phyloP scores from a whole-genome alignment of 306 rosid genomes.

The Luffa acutangula region DNA sequence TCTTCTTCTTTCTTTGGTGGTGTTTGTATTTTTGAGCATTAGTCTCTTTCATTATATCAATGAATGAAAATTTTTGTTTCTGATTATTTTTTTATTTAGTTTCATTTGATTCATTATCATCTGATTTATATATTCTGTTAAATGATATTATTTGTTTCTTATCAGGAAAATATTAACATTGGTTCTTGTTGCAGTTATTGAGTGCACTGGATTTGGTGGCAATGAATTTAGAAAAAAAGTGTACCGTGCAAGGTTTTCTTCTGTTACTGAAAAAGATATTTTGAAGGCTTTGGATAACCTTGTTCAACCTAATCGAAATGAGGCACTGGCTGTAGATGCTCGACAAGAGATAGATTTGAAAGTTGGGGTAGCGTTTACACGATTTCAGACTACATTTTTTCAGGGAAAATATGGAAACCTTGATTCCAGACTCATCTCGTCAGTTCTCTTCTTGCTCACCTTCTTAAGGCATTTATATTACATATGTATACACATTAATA shows the following conservation, averaged over 20 bases:
- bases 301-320: slow-evolving; percentile 67
- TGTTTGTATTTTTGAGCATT: no score
- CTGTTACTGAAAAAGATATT: slow-evolving; percentile 88
- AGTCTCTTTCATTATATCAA: no score
- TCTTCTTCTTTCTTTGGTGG: no score
- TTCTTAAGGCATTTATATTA: neutral
- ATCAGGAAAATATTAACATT: neutral
- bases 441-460: slow-evolving; percentile 34
- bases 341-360: slow-evolving; percentile 98
- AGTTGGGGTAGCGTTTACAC: slow-evolving; percentile 96
- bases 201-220: slow-evolving; percentile 54
- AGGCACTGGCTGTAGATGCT: slow-evolving; percentile 92
- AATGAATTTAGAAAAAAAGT: slow-evolving; percentile 38
- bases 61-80: no score
- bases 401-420: slow-evolving; percentile 98
- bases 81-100: neutral
- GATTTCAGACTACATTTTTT: slow-evolving; percentile 77
- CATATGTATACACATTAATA: neutral
- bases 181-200: slow-evolving; percentile 57
- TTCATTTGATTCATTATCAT: neutral
- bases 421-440: slow-evolving; percentile 93
- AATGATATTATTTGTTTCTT: neutral
- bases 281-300: slow-evolving; percentile 81
- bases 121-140: neutral
- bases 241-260: slow-evolving; percentile 87